These are phyloP conservation scores for Podaxis sp. DNA, from an alignment of 768 basidiomycete genomes.

Conservation along the genomic window DNA sequence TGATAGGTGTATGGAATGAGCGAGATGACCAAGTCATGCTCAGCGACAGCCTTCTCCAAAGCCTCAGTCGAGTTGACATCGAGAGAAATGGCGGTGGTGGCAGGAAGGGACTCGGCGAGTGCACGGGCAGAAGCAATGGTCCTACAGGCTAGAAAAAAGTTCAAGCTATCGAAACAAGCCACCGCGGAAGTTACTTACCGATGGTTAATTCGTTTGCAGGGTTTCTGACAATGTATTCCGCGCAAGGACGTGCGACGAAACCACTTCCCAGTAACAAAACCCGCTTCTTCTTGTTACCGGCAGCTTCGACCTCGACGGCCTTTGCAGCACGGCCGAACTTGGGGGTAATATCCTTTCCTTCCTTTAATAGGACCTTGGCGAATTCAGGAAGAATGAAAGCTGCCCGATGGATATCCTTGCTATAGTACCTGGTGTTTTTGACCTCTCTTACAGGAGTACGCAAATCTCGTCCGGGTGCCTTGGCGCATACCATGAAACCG, in stretches of 20 bases:
- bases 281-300: conserved; percentile 51
- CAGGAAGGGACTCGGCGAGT: conserved; percentile 67
- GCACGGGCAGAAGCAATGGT: conserved; percentile 76
- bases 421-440: conserved; percentile 80
- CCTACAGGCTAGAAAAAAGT: conserved; percentile 66
- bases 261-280: conserved; percentile 92
- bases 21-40: conserved; percentile 91
- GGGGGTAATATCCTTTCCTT: conserved; percentile 70
- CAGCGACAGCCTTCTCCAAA: conserved; percentile 79
- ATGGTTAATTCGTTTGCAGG: conserved; percentile 84
- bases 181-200: conserved; percentile 43
- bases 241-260: conserved; percentile 94
- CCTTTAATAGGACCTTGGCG: conserved; percentile 69
- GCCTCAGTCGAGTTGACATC: conserved; percentile 73
- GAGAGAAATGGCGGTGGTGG: conserved; percentile 72
- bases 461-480: conserved; percentile 68
- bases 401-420: conserved; percentile 70
- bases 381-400: conserved; percentile 96
- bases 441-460: conserved; percentile 73
- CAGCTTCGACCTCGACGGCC: conserved; percentile 25
- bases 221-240: conserved; percentile 86
- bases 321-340: conserved; percentile 68
- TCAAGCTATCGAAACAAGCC: background rate
- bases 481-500: conserved; percentile 89
- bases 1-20: conserved; percentile 96